These are phyloP conservation scores for Sugiyamaella castrensis DNA, from an alignment of 1,139 yeast species.

Conservation along the genomic window DNA sequence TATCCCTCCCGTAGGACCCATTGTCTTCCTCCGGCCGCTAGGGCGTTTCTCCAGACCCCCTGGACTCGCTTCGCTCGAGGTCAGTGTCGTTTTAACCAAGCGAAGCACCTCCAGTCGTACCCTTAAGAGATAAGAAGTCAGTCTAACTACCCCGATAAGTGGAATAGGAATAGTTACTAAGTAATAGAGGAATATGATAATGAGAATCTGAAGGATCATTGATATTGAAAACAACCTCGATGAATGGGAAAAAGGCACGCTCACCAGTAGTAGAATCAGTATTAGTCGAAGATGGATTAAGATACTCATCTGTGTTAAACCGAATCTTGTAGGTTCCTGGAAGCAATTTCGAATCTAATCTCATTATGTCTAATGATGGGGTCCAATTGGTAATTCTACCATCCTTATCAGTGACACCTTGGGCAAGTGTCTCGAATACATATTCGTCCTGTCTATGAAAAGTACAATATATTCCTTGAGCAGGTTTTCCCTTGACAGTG, in stretches of 20 bases:
- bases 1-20: no score
- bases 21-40: conserved; percentile 6
- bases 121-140: not conserved
- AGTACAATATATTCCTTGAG: conserved; percentile 51
- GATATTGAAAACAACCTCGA: conserved; percentile 70
- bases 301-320: conserved; percentile 62
- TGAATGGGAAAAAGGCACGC: conserved; percentile 69
- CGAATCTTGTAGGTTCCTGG: conserved; percentile 12
- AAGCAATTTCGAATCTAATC: not conserved
- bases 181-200: conserved; percentile 80
- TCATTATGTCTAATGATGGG: conserved; percentile 11
- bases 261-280: conserved; percentile 45
- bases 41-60: conserved; percentile 5
- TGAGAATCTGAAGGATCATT: conserved; percentile 68
- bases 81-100: no score
- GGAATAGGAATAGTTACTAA: conserved; percentile 81
- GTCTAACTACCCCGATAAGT: conserved; percentile 77
- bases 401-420: conserved; percentile 67
- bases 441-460: conserved; percentile 29
- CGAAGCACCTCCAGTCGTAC: not conserved
- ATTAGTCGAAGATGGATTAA: conserved; percentile 68
- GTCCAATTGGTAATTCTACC: conserved; percentile 75
- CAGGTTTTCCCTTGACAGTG: conserved; percentile 82
- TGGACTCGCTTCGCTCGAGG: conserved; percentile 4
- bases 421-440: conserved; percentile 41